Evolutionary conservation across 2,329 filamentous ascomycete genomes (phyloP), one percentile per base, ranked within the genome.

Genomic region (Clonostachys chloroleuca): DNA sequence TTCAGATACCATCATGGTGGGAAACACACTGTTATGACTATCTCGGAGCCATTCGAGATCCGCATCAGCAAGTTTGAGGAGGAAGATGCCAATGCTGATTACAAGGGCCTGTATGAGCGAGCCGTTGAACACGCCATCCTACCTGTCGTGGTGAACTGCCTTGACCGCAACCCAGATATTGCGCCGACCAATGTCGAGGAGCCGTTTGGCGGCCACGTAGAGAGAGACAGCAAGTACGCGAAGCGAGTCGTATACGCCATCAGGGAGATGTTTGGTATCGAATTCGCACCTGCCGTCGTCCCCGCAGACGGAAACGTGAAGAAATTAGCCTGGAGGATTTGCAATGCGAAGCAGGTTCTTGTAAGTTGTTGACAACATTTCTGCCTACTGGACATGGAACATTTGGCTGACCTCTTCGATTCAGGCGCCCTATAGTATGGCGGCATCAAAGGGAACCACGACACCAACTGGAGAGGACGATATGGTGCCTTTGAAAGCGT

Each of bases 1-100:
- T 95, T 99, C 73, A 84, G 94, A 39, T 96, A 96, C 68, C 94
- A 99, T 67, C 94, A 99, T 67, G 86, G 89, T 56, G 91, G 91
- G 47, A 87, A 87, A 58, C 91, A 99, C 68, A 89, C 87, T 55
- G 92, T 95, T 60, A 94, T 99, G 88, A 83, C 90, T 16, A 88
- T 97, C 51, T 96, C 92, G 6, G 81, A 90, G 55, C 92, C 94
- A 0, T 99, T 99, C 58, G 92, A 96, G 65, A 86, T 97, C 48
- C 83, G 84, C 42, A 90, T 97, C 52, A 75, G 80, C 34, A 85
- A 84, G 40, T 95, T 96, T 58, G 87, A 90, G 52, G 80, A 84
- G 34, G 87, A 90, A 45, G 86, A 91, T 12, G 66, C 78, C 2
- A 76, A 84, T 54, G 66, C 78, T 2, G 76, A 85, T 54, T 68